These are phyloP conservation scores for Notholithocarpus densiflorus DNA, from an alignment of 306 rosid genomes.

Conservation along the genomic window DNA sequence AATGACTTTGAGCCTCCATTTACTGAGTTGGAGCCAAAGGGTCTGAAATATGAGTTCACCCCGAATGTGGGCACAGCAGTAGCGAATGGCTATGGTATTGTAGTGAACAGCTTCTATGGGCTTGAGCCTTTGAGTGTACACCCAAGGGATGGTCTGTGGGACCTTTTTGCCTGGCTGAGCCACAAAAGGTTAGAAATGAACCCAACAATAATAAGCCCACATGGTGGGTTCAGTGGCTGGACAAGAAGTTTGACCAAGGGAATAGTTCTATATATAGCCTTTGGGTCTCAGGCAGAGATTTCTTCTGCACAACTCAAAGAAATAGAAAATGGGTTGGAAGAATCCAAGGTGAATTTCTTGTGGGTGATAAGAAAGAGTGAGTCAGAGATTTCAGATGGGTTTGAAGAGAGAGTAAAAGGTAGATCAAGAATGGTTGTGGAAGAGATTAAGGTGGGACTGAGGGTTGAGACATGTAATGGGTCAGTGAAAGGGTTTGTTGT, in stretches of 20 bases:
- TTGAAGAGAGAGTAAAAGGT: slow-evolving; percentile 28
- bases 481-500: slow-evolving; percentile 36
- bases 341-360: slow-evolving; percentile 28
- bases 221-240: slow-evolving; percentile 44
- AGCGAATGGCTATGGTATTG: slow-evolving; percentile 20
- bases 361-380: slow-evolving; percentile 37
- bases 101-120: slow-evolving; percentile 40
- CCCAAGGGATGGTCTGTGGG: slow-evolving; percentile 31
- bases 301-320: slow-evolving; percentile 19
- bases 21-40: neutral
- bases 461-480: slow-evolving; percentile 25
- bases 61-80: neutral
- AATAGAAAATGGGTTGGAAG: slow-evolving; percentile 39
- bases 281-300: slow-evolving; percentile 43
- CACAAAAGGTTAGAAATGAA: neutral
- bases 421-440: slow-evolving; percentile 49
- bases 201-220: neutral
- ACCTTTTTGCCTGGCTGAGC: slow-evolving; percentile 26
- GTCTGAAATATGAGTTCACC: neutral
- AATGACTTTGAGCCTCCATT: slow-evolving; percentile 3
- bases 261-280: slow-evolving; percentile 40
- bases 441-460: slow-evolving; percentile 37
- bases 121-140: slow-evolving; percentile 22
- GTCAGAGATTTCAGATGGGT: slow-evolving; percentile 7
- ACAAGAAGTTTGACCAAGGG: slow-evolving; percentile 2